Evolutionary conservation across 2,329 filamentous ascomycete genomes (phyloP), one percentile per base, ranked within the genome.

Genomic region (Fusarium gaditjirri): DNA sequence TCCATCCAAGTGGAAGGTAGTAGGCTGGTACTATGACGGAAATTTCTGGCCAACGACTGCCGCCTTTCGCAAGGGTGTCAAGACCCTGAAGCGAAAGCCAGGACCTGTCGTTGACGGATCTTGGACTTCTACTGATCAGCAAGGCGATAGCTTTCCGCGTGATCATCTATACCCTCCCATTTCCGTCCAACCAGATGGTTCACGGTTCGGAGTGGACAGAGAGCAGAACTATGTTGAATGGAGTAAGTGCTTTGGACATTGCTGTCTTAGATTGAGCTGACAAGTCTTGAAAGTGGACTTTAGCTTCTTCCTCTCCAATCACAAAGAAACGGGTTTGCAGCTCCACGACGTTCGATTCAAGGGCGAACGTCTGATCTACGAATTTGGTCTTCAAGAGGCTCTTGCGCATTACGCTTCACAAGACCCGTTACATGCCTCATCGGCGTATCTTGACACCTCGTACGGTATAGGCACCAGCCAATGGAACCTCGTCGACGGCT

Each of bases 361-460:
- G 72, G 86, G 85, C n/a, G 82, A 88, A 65, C 80, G 86, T 11
- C 77, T 90, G 11, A 78, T 90, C 16, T 90, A 89, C 62, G 87
- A 90, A 72, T 80, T 90, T 3, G 84, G 84, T 6, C 78, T 90
- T 0, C 85, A 89, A 74, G 87, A 90, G 76, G 87, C 87, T 0
- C 77, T 88, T 12, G 84, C 86, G 3, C 85, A 87, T 58, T 88
- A 88, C 60, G 84, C 86, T 3, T 78, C 85, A 9, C 82, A 81
- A 44, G 85, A 88, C 53, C 86, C 86, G 0, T 75, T 83, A 4
- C 82, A 84, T 71, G 83, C 83, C 3, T 82, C 82, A 21, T 84
- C 82, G 0, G 78, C 82, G 0, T 88, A 86, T 62, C 79, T 87
- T 6, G 86, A 88, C 63, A 80, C 78, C 0, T 85, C 81, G 59